phyloP scores from a whole-genome alignment of 805 yeast genomes.

The Teunomyces pallodes region DNA sequence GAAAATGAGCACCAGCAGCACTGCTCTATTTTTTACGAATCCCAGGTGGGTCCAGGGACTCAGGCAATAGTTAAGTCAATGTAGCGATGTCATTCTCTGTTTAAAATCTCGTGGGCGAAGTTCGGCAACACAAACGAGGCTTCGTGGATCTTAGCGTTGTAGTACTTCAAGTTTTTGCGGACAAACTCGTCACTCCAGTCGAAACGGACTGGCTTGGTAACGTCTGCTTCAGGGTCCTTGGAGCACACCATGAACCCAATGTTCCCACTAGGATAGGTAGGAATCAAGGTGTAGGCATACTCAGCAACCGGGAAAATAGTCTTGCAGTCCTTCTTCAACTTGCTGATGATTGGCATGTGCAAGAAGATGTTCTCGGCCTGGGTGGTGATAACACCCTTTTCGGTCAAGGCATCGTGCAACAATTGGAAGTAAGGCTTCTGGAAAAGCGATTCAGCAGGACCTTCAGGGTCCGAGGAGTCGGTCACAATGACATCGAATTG shows the following conservation, averaged over 20 bases:
- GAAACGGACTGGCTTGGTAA: conserved; percentile 65
- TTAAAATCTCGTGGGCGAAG: conserved; percentile 64
- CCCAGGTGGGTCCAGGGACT: not conserved
- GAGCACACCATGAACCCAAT: conserved; percentile 97
- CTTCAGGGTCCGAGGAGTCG: conserved; percentile 97
- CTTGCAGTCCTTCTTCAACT: conserved; percentile 76
- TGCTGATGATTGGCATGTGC: conserved; percentile 78
- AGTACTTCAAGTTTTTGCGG: conserved; percentile 68
- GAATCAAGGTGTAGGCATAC: conserved; percentile 88
- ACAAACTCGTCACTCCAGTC: conserved; percentile 61
- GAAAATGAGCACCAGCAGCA: not conserved
- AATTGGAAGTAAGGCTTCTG: conserved; percentile 89
- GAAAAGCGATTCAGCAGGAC: conserved; percentile 93
- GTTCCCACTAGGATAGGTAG: conserved; percentile 96
- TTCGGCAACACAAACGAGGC: conserved; percentile 91
- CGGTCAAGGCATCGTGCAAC: conserved; percentile 83
- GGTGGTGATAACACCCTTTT: conserved; percentile 86
- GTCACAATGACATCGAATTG: conserved; percentile 94
- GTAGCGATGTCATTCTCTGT: conserved; percentile 16
- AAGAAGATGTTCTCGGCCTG: conserved; percentile 97
- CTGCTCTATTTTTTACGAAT: conserved; percentile 1
- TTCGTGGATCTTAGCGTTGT: conserved; percentile 77
- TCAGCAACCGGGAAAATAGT: conserved; percentile 89
- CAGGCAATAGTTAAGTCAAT: not conserved
- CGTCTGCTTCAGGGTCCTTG: conserved; percentile 64